phyloP scores from a whole-genome alignment of 2,329 filamentous ascomycete genomes.

The Cyclaneusma minus region DNA sequence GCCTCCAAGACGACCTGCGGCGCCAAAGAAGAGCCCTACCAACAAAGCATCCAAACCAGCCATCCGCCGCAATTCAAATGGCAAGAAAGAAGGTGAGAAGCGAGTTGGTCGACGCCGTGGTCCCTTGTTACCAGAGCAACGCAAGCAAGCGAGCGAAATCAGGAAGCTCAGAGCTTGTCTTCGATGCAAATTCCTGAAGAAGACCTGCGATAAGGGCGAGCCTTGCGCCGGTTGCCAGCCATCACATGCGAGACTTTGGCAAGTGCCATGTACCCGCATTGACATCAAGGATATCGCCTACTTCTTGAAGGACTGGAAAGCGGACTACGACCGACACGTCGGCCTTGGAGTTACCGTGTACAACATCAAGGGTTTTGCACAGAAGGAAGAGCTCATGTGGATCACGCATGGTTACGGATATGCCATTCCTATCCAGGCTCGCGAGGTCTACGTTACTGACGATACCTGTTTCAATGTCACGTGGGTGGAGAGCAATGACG shows the following conservation, averaged over 20 bases:
- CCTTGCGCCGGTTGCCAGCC: constrained; percentile 91
- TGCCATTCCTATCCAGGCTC: constrained; percentile 80
- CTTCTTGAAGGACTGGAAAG: constrained; percentile 99
- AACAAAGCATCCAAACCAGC: constrained; percentile 74
- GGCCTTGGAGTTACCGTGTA: constrained; percentile 77
- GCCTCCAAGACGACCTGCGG: constrained; percentile 44
- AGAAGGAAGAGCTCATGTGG: constrained; percentile 61
- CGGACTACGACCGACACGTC: constrained; percentile 85
- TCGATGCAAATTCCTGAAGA: constrained; percentile 97
- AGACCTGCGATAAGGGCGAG: constrained; percentile 96
- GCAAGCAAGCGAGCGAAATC: constrained; percentile 93
- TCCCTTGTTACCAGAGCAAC: constrained; percentile 80
- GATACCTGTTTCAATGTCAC: constrained; percentile 87
- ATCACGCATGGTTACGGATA: constrained; percentile 95
- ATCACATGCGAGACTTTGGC: constrained; percentile 89
- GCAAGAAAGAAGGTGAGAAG: constrained; percentile 83
- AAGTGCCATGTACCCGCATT: constrained; percentile 92
- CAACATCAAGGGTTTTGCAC: constrained; percentile 77
- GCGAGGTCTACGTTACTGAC: constrained; percentile 83
- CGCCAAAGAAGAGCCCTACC: constrained; percentile 41
- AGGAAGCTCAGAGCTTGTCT: constrained; percentile 86
- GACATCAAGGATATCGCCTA: constrained; percentile 98
- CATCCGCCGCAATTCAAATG: constrained; percentile 60
- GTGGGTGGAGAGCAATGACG: constrained; percentile 74
- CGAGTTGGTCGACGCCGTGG: constrained; percentile 83